Evolutionary conservation across 2,329 filamentous ascomycete genomes (phyloP).

Genomic region (Hypoxylon sp.): DNA sequence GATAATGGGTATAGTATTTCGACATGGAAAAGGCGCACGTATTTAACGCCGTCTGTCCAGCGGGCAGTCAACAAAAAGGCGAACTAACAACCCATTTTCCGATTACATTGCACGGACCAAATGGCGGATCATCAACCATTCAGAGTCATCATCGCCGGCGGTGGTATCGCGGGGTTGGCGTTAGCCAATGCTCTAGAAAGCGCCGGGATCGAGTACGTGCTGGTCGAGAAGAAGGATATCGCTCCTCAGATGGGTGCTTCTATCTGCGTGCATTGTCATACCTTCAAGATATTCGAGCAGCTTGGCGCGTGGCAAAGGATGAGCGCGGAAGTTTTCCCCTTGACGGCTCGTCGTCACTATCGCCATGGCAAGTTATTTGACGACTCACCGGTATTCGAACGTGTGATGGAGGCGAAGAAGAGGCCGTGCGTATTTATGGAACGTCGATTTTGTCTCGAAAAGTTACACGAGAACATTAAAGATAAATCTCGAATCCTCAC

Average conservation of each 20-base stretch:
- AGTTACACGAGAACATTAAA: slow-evolving; percentile 23
- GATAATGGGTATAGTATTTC: no score
- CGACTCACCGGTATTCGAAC: slow-evolving; percentile 14
- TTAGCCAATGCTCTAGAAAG: slow-evolving; percentile 29
- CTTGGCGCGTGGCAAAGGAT: slow-evolving; percentile 24
- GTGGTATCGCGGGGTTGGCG: slow-evolving; percentile 24
- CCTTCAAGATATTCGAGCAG: slow-evolving; percentile 28
- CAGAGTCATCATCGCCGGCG: slow-evolving; percentile 35
- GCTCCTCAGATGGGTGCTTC: slow-evolving; percentile 30
- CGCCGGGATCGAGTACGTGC: slow-evolving; percentile 30
- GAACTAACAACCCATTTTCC: neutral
- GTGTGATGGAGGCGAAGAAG: slow-evolving; percentile 12
- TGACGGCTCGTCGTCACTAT: slow-evolving; percentile 21
- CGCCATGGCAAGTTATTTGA: slow-evolving; percentile 21
- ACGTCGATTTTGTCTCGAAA: slow-evolving; percentile 23
- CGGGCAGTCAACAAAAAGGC: no score
- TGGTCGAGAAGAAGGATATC: slow-evolving; percentile 33
- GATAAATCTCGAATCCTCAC: slow-evolving; percentile 27
- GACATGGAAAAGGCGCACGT: no score
- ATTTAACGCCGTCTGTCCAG: no score
- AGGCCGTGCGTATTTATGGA: slow-evolving; percentile 26
- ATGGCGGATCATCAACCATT: slow-evolving; percentile 7
- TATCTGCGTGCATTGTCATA: slow-evolving; percentile 25
- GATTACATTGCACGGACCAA: neutral
- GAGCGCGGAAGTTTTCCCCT: slow-evolving; percentile 15